These are phyloP conservation scores for Chaetomidium leptoderma DNA, from an alignment of 495 filamentous ascomycete genomes.

Conservation along the genomic window DNA sequence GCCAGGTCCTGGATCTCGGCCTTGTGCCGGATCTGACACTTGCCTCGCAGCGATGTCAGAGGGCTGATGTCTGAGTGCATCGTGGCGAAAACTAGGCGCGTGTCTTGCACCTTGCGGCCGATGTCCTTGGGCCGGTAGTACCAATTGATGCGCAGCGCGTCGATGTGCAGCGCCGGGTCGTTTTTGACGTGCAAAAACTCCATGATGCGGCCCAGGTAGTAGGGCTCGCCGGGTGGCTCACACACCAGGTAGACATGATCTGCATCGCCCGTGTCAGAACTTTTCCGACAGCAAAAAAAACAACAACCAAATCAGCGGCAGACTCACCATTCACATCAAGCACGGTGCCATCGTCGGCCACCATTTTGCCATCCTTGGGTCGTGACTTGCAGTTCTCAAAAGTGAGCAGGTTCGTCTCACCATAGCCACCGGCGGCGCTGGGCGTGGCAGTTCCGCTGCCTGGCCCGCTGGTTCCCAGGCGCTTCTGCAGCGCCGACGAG, in stretches of 20 bases:
- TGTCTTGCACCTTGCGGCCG: constrained; percentile 82
- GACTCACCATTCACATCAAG: constrained; percentile 80
- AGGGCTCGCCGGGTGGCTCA: constrained; percentile 95
- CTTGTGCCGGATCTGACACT: constrained; percentile 82
- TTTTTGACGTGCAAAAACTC: constrained; percentile 85
- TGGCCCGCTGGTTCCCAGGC: constrained; percentile 42
- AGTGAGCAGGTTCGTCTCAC: constrained; percentile 74
- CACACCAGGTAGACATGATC: constrained; percentile 97
- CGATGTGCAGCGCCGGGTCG: constrained; percentile 66
- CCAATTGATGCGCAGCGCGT: constrained; percentile 92
- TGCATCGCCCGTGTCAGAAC: constrained; percentile 43
- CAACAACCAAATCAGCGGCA: not conserved
- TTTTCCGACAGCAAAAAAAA: constrained; percentile 4
- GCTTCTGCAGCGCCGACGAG: constrained; percentile 33
- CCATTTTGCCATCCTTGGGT: constrained; percentile 72
- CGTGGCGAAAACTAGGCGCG: constrained; percentile 82
- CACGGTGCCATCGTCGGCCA: constrained; percentile 85
- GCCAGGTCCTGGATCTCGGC: constrained; percentile 80
- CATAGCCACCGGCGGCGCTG: constrained; percentile 34
- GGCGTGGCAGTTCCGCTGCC: constrained; percentile 26
- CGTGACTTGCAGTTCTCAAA: constrained; percentile 68
- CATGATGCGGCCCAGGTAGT: constrained; percentile 97
- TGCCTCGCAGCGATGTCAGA: constrained; percentile 83
- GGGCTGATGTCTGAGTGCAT: constrained; percentile 99
- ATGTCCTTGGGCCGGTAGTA: constrained; percentile 97